Percentiles rank a stretch among this genome's conserved stretches.
These are phyloP conservation scores for Sistotremastrum suecicum DNA, from an alignment of 768 basidiomycete genomes.

Conservation along the genomic window DNA sequence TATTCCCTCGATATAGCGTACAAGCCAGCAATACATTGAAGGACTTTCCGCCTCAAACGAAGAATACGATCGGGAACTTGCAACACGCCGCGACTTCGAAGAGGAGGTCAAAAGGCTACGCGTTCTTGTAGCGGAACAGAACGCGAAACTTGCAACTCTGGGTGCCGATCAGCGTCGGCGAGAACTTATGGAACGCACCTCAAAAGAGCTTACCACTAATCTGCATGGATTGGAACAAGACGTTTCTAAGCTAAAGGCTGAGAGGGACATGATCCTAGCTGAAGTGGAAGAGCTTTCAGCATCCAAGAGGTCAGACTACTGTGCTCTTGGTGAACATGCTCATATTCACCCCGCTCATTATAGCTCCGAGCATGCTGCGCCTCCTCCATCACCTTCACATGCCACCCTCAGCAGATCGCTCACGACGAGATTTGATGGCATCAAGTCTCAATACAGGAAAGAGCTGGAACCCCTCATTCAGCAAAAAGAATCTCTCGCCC, in stretches of 20 bases:
- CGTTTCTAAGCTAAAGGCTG: constrained; percentile 73
- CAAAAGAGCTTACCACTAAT: constrained; percentile 63
- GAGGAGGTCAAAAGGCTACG: constrained; percentile 79
- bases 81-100: constrained; percentile 80
- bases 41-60: constrained; percentile 86
- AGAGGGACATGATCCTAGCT: constrained; percentile 83
- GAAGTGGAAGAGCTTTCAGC: constrained; percentile 85
- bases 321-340: neutral
- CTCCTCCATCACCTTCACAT: constrained; percentile 8
- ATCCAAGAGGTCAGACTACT: constrained; percentile 45
- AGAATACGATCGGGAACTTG: constrained; percentile 87
- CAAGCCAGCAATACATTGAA: constrained; percentile 84
- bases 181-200: constrained; percentile 66
- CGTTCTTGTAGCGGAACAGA: constrained; percentile 80
- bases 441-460: constrained; percentile 77
- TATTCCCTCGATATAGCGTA: constrained; percentile 37
- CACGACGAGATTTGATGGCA: constrained; percentile 69
- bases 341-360: neutral
- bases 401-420: constrained; percentile 44
- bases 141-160: constrained; percentile 71
- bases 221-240: constrained; percentile 72
- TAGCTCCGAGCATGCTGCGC: constrained; percentile 6
- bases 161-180: constrained; percentile 64
- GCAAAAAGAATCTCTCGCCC: constrained; percentile 60
- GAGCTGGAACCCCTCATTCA: constrained; percentile 77